These are phyloP conservation scores for Alloteropsis angusta DNA, from an alignment of 202 grass and related monocot species.

Conservation along the genomic window DNA sequence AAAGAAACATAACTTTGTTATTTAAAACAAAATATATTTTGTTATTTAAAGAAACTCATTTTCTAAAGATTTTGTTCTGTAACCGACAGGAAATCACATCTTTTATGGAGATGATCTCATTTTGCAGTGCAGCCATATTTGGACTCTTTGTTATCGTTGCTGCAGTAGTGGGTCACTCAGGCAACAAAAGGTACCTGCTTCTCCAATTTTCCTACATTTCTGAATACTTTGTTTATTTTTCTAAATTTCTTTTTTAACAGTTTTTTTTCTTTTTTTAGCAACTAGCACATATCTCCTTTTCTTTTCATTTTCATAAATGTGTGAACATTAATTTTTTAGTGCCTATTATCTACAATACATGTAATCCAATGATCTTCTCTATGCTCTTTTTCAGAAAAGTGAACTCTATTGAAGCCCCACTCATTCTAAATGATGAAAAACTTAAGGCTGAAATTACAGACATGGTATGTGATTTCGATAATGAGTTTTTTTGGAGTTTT, in stretches of 20 bases:
- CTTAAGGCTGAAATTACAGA: slow-evolving; percentile 24
- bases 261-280: background rate
- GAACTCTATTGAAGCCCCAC: slow-evolving; percentile 72
- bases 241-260: background rate
- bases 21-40: background rate
- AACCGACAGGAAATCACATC: slow-evolving; percentile 35
- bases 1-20: background rate
- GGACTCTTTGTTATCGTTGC: slow-evolving; percentile 43
- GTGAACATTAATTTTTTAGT: background rate
- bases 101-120: slow-evolving; percentile 43
- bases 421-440: slow-evolving; percentile 36
- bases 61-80: slow-evolving; percentile 5
- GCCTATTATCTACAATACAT: background rate
- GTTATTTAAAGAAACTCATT: no score
- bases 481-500: background rate
- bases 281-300: background rate
- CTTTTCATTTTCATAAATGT: background rate
- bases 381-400: slow-evolving; percentile 42
- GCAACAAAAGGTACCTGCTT: slow-evolving; percentile 39
- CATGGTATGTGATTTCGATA: slow-evolving; percentile 30
- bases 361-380: background rate
- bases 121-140: slow-evolving; percentile 49
- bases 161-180: slow-evolving; percentile 13
- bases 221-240: background rate
- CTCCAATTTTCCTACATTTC: background rate